phyloP scores from a whole-genome alignment of 1,284 basidiomycete species.

The Puccinia polysora region DNA sequence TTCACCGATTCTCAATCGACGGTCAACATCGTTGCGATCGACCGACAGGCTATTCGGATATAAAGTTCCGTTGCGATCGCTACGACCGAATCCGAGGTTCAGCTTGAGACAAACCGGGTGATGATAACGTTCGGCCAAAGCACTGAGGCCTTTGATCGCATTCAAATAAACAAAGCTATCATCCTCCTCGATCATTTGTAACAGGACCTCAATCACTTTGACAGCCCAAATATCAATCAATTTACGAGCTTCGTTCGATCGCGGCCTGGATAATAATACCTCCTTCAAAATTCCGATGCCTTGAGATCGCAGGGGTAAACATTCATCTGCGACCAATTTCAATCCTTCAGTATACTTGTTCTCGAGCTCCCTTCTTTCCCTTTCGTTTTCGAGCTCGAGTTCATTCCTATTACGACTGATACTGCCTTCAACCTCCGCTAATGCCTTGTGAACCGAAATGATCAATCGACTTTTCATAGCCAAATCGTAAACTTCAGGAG shows the following conservation, averaged over 20 bases:
- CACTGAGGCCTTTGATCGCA: slow-evolving; percentile 79
- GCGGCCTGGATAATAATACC: slow-evolving; percentile 61
- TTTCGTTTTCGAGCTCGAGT: too few species aligned
- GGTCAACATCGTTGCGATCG: slow-evolving; percentile 68
- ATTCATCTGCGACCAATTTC: slow-evolving; percentile 79
- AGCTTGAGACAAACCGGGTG: slow-evolving; percentile 66
- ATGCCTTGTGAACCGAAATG: slow-evolving; percentile 25
- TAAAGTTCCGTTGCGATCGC: slow-evolving; percentile 49
- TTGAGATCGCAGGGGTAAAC: slow-evolving; percentile 91
- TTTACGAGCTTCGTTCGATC: slow-evolving; percentile 49
- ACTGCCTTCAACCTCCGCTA: slow-evolving; percentile 11
- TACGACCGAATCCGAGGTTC: not conserved
- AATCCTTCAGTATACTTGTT: slow-evolving; percentile 75
- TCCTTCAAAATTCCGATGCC: slow-evolving; percentile 72
- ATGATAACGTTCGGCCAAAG: slow-evolving; percentile 71
- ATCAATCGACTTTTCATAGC: slow-evolving; percentile 25
- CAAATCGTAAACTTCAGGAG: slow-evolving; percentile 16
- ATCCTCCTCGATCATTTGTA: slow-evolving; percentile 79
- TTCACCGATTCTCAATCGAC: slow-evolving; percentile 76
- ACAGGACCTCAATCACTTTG: slow-evolving; percentile 78
- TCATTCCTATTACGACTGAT: not conserved
- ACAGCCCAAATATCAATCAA: slow-evolving; percentile 66
- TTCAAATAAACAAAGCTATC: slow-evolving; percentile 94
- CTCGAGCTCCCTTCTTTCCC: not conserved
- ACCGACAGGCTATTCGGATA: slow-evolving; percentile 51